Evolutionary conservation across 805 yeast species (phyloP).

Genomic region (Starmerella floris): DNA sequence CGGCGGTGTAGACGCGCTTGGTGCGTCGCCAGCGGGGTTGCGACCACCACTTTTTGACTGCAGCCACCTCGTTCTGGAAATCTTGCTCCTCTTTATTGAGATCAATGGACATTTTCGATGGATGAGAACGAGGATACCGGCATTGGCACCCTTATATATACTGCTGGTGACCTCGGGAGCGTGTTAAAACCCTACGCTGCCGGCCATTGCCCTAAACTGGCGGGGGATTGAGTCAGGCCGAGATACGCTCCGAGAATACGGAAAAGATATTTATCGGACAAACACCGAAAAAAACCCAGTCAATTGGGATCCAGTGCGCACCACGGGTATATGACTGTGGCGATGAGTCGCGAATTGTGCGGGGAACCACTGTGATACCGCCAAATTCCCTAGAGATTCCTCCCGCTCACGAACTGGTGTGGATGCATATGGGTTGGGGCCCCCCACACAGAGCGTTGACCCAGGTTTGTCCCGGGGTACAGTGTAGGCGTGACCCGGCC

Average conservation of each 20-base stretch:
- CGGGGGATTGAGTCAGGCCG: not conserved
- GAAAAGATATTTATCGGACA: not conserved
- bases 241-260: not conserved
- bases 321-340: no score
- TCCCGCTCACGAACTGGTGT: no score
- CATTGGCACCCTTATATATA: not conserved
- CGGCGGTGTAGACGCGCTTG: constrained; percentile 76
- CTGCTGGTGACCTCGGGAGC: not conserved
- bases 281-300: no score
- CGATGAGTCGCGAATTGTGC: no score
- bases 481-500: no score
- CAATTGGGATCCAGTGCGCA: no score
- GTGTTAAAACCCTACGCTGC: not conserved
- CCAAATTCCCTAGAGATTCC: no score
- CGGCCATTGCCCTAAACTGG: not conserved
- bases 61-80: constrained; percentile 56
- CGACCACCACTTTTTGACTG: constrained; percentile 81
- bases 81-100: constrained; percentile 47
- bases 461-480: no score
- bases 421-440: no score
- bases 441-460: no score
- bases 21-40: constrained; percentile 84
- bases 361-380: no score
- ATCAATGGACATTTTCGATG: constrained; percentile 35
- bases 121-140: no score